Conservation (phyloP, 768 basidiomycete genomes). For the Cystobasidium tubakii region DNA sequence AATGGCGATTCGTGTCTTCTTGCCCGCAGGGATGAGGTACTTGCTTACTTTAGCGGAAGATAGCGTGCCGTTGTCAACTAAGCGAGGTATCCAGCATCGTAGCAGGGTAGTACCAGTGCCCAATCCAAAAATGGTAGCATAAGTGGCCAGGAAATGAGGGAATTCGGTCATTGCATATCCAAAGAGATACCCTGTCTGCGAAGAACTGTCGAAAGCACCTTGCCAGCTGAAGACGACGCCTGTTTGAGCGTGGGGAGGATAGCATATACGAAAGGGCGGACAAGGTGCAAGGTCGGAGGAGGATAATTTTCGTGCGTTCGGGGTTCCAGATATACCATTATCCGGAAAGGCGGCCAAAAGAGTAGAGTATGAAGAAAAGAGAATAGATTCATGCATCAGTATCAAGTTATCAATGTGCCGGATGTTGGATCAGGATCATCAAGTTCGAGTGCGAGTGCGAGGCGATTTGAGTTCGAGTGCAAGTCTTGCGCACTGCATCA, state of each 20-base stretch:
- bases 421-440: too few species aligned
- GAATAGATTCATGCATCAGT: too few species aligned
- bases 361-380: too few species aligned
- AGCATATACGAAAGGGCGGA: too few species aligned
- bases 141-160: not conserved
- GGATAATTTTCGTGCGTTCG: too few species aligned
- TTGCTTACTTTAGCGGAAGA: not conserved
- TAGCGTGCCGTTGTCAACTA: not conserved
- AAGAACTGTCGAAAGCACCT: slow-evolving; percentile 9
- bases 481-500: too few species aligned
- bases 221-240: slow-evolving; percentile 21
- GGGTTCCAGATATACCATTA: too few species aligned
- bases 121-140: not conserved
- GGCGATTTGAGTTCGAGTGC: too few species aligned
- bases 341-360: too few species aligned
- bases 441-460: too few species aligned
- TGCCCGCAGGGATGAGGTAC: not conserved
- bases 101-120: not conserved
- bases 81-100: slow-evolving; percentile 1
- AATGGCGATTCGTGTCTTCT: slow-evolving; percentile 6
- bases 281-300: too few species aligned
- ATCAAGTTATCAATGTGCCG: too few species aligned
- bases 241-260: not conserved
- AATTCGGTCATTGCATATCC: not conserved
- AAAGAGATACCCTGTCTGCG: slow-evolving; percentile 5